Conservation (phyloP, 352 stramenopile genomes). For the Pythium aristosporum region DNA sequence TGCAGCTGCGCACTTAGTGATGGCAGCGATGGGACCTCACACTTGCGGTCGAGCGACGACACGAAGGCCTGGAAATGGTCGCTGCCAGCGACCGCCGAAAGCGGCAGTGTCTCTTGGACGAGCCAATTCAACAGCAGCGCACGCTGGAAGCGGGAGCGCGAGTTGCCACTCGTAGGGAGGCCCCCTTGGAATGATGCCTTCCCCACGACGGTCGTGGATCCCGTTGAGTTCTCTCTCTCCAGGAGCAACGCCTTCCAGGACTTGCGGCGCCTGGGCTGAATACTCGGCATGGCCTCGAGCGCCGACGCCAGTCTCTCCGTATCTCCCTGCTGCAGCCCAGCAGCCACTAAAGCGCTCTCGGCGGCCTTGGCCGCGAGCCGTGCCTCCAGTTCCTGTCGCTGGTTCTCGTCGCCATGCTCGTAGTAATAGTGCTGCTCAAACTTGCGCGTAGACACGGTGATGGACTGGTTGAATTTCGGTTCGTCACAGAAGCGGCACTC, state of each 20-base stretch:
- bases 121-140: slow-evolving; percentile 19
- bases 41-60: slow-evolving; percentile 9
- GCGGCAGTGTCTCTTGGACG: slow-evolving; percentile 9
- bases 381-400: slow-evolving; percentile 18
- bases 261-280: slow-evolving; percentile 14
- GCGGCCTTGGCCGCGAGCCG: slow-evolving; percentile 1
- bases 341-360: not conserved
- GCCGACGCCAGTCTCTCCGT: not conserved
- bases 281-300: not conserved
- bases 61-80: slow-evolving; percentile 17
- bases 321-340: too few relatives aligned
- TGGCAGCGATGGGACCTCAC: slow-evolving; percentile 2
- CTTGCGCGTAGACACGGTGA: slow-evolving; percentile 32
- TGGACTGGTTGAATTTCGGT: slow-evolving; percentile 30
- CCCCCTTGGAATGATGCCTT: not conserved
- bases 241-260: slow-evolving; percentile 16
- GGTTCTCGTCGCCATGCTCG: slow-evolving; percentile 22
- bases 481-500: slow-evolving; percentile 26
- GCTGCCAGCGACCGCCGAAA: slow-evolving; percentile 2
- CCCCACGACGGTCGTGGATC: not conserved
- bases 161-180: not conserved
- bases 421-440: slow-evolving; percentile 29
- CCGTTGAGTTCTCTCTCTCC: slow-evolving; percentile 10
- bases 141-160: slow-evolving; percentile 9
- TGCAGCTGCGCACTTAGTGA: not conserved